phyloP scores from a whole-genome alignment of 768 basidiomycete genomes.

The Kwoniella dendrophila region DNA sequence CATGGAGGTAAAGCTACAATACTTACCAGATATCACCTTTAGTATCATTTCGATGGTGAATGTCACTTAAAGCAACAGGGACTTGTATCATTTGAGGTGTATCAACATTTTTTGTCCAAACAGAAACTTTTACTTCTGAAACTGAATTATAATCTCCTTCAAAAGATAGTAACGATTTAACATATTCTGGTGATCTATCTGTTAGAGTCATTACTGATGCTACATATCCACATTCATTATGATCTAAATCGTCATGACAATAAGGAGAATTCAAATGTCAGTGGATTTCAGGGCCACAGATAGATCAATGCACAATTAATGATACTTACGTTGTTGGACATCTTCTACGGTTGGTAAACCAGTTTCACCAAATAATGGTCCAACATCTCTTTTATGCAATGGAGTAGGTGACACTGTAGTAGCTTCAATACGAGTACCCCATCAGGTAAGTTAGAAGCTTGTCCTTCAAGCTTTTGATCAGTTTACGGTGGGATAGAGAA shows the following conservation, averaged over 20 bases:
- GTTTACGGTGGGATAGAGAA: too few relatives aligned
- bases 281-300: neutral
- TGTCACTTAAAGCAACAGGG: neutral
- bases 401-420: neutral
- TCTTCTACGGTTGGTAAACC: neutral
- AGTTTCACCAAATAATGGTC: neutral
- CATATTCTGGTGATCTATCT: neutral
- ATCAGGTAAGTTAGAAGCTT: neutral
- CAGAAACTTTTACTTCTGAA: neutral
- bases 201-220: neutral
- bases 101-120: neutral
- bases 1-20: too few relatives aligned
- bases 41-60: neutral
- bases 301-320: neutral
- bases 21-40: slow-evolving; percentile 1
- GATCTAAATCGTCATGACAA: neutral
- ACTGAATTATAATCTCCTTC: neutral
- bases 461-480: neutral
- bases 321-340: neutral
- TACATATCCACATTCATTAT: neutral
- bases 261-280: neutral
- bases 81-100: neutral
- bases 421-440: neutral
- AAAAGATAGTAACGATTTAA: neutral
- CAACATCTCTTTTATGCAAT: neutral